Evolutionary conservation across 2,329 filamentous ascomycete genomes (phyloP).

Genomic region (Talaromyces sp.): DNA sequence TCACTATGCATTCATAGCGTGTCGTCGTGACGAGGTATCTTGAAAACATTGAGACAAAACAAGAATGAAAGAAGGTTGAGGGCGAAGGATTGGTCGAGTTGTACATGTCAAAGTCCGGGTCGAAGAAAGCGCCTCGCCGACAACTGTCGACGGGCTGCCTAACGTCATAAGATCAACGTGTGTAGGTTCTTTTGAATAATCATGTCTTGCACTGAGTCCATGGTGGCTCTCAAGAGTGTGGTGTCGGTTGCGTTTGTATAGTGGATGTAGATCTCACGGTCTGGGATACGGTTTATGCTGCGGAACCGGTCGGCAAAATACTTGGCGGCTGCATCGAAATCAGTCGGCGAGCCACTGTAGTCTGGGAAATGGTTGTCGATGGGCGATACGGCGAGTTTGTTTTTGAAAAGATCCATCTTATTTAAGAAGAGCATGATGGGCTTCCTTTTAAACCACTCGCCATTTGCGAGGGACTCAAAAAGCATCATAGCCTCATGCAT

Average conservation of each 20-base stretch:
- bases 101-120: not conserved
- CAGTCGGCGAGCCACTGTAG: conserved; percentile 65
- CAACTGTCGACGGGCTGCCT: not conserved
- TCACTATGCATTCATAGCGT: conserved; percentile 21
- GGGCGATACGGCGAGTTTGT: conserved; percentile 66
- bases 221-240: conserved; percentile 77
- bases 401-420: conserved; percentile 81
- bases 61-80: not conserved
- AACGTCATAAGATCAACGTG: conserved; percentile 63
- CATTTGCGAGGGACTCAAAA: conserved; percentile 80
- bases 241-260: conserved; percentile 60
- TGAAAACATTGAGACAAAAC: conserved; percentile 15
- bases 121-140: conserved; percentile 11
- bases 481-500: conserved; percentile 87
- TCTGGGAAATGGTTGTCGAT: conserved; percentile 74
- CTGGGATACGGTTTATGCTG: conserved; percentile 62
- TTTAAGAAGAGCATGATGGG: conserved; percentile 80
- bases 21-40: conserved; percentile 33
- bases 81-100: not conserved
- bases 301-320: conserved; percentile 80
- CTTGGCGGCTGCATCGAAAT: conserved; percentile 69
- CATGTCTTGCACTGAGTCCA: conserved; percentile 82
- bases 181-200: conserved; percentile 80
- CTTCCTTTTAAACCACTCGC: conserved; percentile 78
- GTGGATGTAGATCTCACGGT: conserved; percentile 55